Percentiles rank a stretch among this genome's conserved stretches.
phyloP scores from a whole-genome alignment of 2,329 filamentous ascomycete species.

The Hypoxylon sp. region DNA sequence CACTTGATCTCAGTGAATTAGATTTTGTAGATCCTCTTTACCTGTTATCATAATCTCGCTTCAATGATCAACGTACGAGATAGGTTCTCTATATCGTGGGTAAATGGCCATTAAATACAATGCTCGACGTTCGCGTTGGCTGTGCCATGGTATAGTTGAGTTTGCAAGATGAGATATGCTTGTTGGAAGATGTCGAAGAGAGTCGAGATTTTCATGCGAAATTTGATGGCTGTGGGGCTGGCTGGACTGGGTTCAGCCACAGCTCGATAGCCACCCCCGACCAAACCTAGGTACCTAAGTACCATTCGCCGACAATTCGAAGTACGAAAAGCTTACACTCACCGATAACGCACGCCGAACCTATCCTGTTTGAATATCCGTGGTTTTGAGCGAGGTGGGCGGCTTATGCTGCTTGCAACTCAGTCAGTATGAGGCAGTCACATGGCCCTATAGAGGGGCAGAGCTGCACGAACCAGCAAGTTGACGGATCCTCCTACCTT shows the following conservation, averaged over 20 bases:
- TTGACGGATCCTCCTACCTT: not conserved
- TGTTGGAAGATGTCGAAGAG: conserved; percentile 3
- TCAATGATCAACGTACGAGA: not conserved
- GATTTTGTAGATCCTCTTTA: conserved; percentile 11
- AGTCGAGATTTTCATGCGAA: not conserved
- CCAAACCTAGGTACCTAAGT: not conserved
- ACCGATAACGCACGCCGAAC: no score
- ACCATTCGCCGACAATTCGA: not conserved
- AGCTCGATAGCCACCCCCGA: not conserved
- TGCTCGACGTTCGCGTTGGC: not conserved
- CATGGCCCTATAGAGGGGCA: not conserved
- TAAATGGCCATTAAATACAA: not conserved
- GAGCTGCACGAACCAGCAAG: not conserved
- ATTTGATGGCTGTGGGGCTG: not conserved
- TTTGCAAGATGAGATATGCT: no score
- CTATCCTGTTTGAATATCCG: not conserved
- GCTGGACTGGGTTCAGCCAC: conserved; percentile 4
- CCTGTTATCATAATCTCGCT: not conserved
- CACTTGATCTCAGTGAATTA: not conserved
- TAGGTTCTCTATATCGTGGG: not conserved
- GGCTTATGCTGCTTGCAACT: not conserved
- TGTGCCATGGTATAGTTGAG: not conserved
- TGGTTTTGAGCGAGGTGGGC: not conserved
- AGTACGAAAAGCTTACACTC: not conserved
- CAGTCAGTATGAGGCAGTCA: not conserved